A percentile compares a stretch with the other conserved stretches of the same genome.
Evolutionary conservation across 1,284 basidiomycete genomes (phyloP).

Genomic region (Malassezia caprae): DNA sequence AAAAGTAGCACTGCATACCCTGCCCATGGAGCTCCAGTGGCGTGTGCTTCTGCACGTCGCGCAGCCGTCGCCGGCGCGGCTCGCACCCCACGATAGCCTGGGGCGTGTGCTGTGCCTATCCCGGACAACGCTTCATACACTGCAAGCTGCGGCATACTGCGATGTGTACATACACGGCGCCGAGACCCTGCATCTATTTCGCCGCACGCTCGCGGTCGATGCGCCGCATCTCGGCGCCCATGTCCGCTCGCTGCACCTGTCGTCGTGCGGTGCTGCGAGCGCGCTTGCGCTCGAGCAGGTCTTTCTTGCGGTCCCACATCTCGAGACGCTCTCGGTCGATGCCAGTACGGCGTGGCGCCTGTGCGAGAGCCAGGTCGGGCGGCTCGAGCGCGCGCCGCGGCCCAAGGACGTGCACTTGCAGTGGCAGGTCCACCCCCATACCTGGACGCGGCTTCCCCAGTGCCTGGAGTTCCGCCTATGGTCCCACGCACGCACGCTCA

Average conservation of each 20-base stretch:
- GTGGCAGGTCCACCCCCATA: background rate
- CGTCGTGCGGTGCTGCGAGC: background rate
- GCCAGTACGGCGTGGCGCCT: background rate
- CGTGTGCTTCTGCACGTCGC: background rate
- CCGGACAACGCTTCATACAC: background rate
- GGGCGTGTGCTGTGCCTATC: constrained; percentile 6
- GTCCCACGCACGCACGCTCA: background rate
- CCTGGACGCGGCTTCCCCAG: background rate
- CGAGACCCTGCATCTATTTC: background rate
- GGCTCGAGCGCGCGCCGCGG: background rate
- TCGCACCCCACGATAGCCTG: background rate
- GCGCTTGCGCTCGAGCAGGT: constrained; percentile 13
- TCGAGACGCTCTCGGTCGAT: constrained; percentile 4
- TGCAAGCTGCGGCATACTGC: constrained; percentile 6
- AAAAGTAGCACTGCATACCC: background rate
- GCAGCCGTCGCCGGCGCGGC: background rate
- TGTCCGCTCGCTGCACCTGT: background rate
- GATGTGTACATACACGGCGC: background rate
- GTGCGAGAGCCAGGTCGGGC: constrained; percentile 1
- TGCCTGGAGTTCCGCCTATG: background rate
- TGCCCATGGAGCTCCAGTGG: constrained; percentile 8
- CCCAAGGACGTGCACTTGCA: background rate
- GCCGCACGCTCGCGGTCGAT: constrained; percentile 4
- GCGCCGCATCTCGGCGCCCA: constrained; percentile 3
- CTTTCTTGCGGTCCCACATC: background rate